Evolutionary conservation across 2,329 filamentous ascomycete species (phyloP).

Genomic region (Aspergillus viridinutans): DNA sequence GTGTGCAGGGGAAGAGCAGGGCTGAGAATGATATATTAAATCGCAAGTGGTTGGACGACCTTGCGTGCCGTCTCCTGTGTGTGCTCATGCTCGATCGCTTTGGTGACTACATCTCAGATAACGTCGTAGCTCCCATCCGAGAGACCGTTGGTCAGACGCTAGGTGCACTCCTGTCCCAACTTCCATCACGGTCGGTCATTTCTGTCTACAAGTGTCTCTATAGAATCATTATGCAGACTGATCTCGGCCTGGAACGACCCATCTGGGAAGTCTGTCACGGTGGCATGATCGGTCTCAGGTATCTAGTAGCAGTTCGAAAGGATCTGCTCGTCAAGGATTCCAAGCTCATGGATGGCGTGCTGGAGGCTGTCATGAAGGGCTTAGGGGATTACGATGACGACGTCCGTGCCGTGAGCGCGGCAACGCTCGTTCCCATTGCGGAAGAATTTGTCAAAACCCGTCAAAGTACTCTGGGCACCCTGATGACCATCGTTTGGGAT

Average conservation of each 20-base stretch:
- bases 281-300: slow-evolving; percentile 94
- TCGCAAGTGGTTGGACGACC: slow-evolving; percentile 82
- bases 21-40: slow-evolving; percentile 76
- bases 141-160: slow-evolving; percentile 94
- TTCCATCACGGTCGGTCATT: slow-evolving; percentile 74
- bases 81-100: slow-evolving; percentile 97
- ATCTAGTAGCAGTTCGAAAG: slow-evolving; percentile 90
- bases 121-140: slow-evolving; percentile 89
- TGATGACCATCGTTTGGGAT: slow-evolving; percentile 96
- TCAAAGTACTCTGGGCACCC: slow-evolving; percentile 67
- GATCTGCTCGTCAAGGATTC: slow-evolving; percentile 81
- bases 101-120: slow-evolving; percentile 96
- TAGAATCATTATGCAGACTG: slow-evolving; percentile 86
- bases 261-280: slow-evolving; percentile 96
- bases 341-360: slow-evolving; percentile 86
- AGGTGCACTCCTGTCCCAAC: slow-evolving; percentile 80
- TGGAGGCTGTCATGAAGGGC: slow-evolving; percentile 90
- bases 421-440: slow-evolving; percentile 94
- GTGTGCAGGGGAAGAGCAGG: slow-evolving; percentile 64
- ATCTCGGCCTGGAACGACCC: slow-evolving; percentile 66
- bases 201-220: slow-evolving; percentile 80
- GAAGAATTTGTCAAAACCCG: slow-evolving; percentile 89
- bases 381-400: slow-evolving; percentile 89
- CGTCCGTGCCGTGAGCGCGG: slow-evolving; percentile 92
- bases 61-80: slow-evolving; percentile 90